Base-by-base conservation (phyloP, 2,329 filamentous ascomycete genomes). In the Huntiella bhutanensis region DNA sequence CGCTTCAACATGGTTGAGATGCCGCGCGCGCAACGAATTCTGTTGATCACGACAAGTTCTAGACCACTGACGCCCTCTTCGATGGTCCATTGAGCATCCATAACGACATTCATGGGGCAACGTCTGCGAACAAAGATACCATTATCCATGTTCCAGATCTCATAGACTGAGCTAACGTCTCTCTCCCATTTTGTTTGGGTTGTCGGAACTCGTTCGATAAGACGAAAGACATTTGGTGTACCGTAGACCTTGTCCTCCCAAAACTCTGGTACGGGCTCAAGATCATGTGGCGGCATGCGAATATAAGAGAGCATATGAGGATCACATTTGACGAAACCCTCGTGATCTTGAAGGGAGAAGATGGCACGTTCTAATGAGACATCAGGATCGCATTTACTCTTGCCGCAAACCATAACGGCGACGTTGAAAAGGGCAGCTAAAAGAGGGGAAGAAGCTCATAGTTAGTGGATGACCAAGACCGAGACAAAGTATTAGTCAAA, bases 151-250 rank as follows among this genome's bases (percentile, higher is more conserved):
- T 71, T 58, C 13, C 68, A 65, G 50, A 74, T 68, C 57, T 74
- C 70, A 54, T 71, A 70, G 4, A 57, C 65, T 59, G 69, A 73
- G 45, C 68, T 62, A 5, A 74, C 66, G 41, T 67, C 65, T 44
- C 63, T 67, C 54, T 70, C 69, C 69, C 69, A 74, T 2, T 70
- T 69, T 11, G 68, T 68, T 3, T 70, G 70, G 17, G 74, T 59
- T 34, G 68, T 61, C 53, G 72, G 68, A 5, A 72, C 62, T 34
- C 63, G 59, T 51, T 70, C 67, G 5, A 62, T 68, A 17, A 73
- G 67, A 32, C 61, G 59, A 58, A 67, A 74, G 51, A 61, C 59
- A 41, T 56, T 55, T n/a, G 59, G 58, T 35, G 57, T 52, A 13
- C 52, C 54, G 33, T 39, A 4, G 33, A 42, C 13, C 13, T 38